Evolutionary conservation across 2,329 filamentous ascomycete species (phyloP).

Genomic region (Claviceps maximensis): DNA sequence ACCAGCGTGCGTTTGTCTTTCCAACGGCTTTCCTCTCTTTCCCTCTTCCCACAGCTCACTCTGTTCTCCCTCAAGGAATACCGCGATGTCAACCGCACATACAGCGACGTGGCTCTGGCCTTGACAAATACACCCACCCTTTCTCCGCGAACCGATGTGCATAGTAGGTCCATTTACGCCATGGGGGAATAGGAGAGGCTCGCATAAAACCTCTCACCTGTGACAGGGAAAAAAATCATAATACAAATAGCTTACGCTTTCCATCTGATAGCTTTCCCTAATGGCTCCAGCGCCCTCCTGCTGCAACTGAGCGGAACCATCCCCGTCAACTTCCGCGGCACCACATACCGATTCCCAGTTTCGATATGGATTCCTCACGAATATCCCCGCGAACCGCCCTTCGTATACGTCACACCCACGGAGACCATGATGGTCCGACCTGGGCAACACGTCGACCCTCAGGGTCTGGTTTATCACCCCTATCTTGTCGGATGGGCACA

Average conservation of each 20-base stretch:
- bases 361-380: constrained; percentile 86
- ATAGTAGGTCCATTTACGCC: constrained; percentile 53
- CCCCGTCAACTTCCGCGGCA: constrained; percentile 82
- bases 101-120: constrained; percentile 76
- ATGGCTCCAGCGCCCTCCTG: constrained; percentile 74
- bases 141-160: constrained; percentile 80
- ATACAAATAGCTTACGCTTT: constrained; percentile 7
- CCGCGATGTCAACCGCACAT: constrained; percentile 80
- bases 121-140: constrained; percentile 70
- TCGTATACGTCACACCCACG: constrained; percentile 80
- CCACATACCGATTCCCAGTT: constrained; percentile 80
- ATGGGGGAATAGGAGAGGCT: not conserved
- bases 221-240: constrained; percentile 2
- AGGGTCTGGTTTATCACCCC: constrained; percentile 89
- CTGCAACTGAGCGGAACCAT: constrained; percentile 78
- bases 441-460: constrained; percentile 87
- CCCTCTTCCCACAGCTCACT: not conserved
- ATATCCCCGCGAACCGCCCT: constrained; percentile 74
- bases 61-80: constrained; percentile 63
- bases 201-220: not conserved
- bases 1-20: constrained; percentile 45
- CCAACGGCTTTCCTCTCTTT: not conserved
- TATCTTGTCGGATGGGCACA: constrained; percentile 83
- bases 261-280: constrained; percentile 60
- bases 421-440: constrained; percentile 81